Percentiles rank a stretch among this genome's conserved stretches.
Evolutionary conservation across 2,329 filamentous ascomycete species (phyloP).

Genomic region (Stagonosporopsis cucurbitacearum): DNA sequence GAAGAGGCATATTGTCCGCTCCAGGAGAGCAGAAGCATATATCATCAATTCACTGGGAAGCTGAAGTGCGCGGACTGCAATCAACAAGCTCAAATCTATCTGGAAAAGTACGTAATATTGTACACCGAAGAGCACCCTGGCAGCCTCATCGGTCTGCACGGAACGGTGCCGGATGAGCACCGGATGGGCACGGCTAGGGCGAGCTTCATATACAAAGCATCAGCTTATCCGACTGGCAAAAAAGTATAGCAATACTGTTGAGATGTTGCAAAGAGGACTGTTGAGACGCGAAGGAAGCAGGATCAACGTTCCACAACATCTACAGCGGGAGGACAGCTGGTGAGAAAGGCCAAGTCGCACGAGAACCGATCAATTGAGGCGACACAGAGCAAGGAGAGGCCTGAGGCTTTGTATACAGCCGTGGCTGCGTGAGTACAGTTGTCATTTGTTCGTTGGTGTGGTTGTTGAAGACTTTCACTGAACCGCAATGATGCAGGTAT

Average conservation of each 20-base stretch:
- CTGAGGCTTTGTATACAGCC: neutral
- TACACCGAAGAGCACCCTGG: neutral
- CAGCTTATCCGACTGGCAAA: neutral
- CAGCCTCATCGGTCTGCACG: neutral
- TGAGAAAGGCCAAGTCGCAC: neutral
- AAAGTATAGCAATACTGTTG: neutral
- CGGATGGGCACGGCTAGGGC: neutral
- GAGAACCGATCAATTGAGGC: neutral
- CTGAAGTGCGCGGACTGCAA: neutral
- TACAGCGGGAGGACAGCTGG: neutral
- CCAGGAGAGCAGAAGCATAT: neutral
- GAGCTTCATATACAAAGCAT: neutral
- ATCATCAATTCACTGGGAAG: neutral
- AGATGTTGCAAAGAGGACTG: neutral
- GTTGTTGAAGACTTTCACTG: conserved; percentile 11
- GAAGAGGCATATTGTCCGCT: neutral
- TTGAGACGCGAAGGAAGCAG: conserved; percentile 12
- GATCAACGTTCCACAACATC: conserved; percentile 10
- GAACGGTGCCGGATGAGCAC: neutral
- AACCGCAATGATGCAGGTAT: conserved; percentile 13
- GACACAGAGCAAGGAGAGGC: neutral
- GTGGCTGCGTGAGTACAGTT: conserved; percentile 10
- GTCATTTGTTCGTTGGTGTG: conserved; percentile 20
- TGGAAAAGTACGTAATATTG: neutral
- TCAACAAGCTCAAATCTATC: neutral